Conservation (phyloP, 768 basidiomycete genomes). For the Hericium rajendrae region DNA sequence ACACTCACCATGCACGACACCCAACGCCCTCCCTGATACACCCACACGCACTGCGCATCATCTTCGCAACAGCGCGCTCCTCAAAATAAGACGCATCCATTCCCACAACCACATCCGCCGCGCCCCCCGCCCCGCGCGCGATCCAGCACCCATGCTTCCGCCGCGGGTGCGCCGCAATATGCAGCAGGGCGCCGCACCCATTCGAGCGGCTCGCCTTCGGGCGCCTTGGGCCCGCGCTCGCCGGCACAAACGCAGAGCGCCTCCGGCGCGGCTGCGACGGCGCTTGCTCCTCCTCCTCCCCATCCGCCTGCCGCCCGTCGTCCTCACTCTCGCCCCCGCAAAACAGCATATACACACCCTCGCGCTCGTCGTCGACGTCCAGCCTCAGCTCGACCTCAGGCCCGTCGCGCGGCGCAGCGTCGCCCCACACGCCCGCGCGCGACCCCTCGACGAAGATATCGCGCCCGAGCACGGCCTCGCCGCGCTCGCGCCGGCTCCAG, state of each 20-base stretch:
- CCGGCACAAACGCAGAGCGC: constrained; percentile 17
- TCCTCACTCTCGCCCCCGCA: constrained; percentile 24
- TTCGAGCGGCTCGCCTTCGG: constrained; percentile 27
- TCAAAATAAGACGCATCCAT: constrained; percentile 55
- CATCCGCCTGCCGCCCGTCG: neutral
- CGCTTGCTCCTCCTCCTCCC: constrained; percentile 24
- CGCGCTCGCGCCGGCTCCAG: constrained; percentile 1
- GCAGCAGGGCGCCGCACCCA: constrained; percentile 57
- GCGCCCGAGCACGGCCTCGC: constrained; percentile 6
- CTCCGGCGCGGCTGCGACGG: constrained; percentile 17
- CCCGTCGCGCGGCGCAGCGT: constrained; percentile 4
- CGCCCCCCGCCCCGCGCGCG: constrained; percentile 34
- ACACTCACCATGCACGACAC: constrained; percentile 46
- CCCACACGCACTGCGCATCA: constrained; percentile 49
- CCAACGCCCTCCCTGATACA: constrained; percentile 62
- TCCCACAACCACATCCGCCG: constrained; percentile 43
- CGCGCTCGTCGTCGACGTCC: constrained; percentile 18
- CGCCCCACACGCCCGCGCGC: constrained; percentile 2
- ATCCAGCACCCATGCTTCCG: constrained; percentile 46
- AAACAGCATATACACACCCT: constrained; percentile 28
- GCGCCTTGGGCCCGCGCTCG: constrained; percentile 12
- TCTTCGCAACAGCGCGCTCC: constrained; percentile 34
- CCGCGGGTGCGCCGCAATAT: constrained; percentile 45
- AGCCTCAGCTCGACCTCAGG: constrained; percentile 10
- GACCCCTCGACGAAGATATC: neutral